These are phyloP conservation scores for Penstemon davidsonii DNA, from an alignment of 257 asterid genomes.

Conservation along the genomic window DNA sequence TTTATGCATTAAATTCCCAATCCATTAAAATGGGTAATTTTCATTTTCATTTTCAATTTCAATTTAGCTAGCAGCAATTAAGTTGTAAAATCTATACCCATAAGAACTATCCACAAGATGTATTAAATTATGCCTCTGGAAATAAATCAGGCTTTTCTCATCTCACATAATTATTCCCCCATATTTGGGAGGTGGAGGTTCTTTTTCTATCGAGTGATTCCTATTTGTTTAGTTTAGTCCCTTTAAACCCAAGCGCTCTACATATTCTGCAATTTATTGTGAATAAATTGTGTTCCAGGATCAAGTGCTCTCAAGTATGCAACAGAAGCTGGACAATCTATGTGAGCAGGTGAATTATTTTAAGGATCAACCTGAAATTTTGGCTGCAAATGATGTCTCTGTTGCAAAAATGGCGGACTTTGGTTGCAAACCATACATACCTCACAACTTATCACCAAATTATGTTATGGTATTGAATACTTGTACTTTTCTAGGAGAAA, in stretches of 20 bases:
- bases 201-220: background rate
- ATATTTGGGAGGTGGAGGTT: background rate
- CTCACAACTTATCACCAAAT: slow-evolving; percentile 32
- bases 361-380: slow-evolving; percentile 65
- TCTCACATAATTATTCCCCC: too few relatives aligned
- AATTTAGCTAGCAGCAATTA: background rate
- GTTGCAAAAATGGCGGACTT: slow-evolving; percentile 13
- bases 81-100: too few relatives aligned
- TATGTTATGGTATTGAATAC: slow-evolving; percentile 34
- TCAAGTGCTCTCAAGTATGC: slow-evolving; percentile 78
- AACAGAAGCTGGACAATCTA: slow-evolving; percentile 71
- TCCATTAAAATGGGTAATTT: background rate
- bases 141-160: background rate
- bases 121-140: background rate
- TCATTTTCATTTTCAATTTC: background rate
- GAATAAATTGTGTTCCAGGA: slow-evolving; percentile 46
- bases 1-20: background rate
- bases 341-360: slow-evolving; percentile 69
- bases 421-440: slow-evolving; percentile 44
- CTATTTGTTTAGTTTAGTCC: background rate
- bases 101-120: background rate
- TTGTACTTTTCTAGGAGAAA: background rate
- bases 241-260: background rate
- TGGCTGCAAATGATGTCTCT: slow-evolving; percentile 12
- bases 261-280: slow-evolving; percentile 2